A percentile compares a stretch with the other conserved stretches of the same genome.
phyloP scores from a whole-genome alignment of 495 filamentous ascomycete genomes.

The Trichoderma orchidacearum region DNA sequence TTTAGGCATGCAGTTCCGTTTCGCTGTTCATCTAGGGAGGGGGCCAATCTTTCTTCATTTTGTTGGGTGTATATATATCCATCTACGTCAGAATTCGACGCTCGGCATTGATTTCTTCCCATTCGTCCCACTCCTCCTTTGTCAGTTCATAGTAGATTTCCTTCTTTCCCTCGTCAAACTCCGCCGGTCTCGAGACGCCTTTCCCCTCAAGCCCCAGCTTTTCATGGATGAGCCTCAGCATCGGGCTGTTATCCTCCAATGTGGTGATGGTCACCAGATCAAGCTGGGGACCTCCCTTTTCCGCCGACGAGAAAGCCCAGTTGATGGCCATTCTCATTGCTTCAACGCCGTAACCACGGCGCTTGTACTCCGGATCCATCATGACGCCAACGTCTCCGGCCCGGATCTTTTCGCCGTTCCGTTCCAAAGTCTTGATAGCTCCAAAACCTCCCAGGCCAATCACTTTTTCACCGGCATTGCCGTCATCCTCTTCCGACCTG shows the following conservation, averaged over 20 bases:
- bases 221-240: neutral
- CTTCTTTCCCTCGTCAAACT: neutral
- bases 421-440: neutral
- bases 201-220: slow-evolving; percentile 2
- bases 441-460: neutral
- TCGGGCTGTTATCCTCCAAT: neutral
- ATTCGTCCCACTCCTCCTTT: neutral
- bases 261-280: slow-evolving; percentile 1
- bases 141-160: neutral
- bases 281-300: slow-evolving; percentile 1
- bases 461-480: neutral
- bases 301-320: neutral
- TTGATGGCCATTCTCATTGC: slow-evolving; percentile 1
- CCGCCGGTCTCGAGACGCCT: neutral
- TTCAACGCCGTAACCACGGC: neutral
- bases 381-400: neutral
- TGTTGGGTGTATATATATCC: neutral
- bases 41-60: neutral
- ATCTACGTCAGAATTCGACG: no score
- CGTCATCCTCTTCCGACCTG: neutral
- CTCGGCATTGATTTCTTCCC: no score
- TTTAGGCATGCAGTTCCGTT: no score
- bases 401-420: neutral
- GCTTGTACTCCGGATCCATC: slow-evolving; percentile 1
- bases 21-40: neutral